phyloP scores from a whole-genome alignment of 768 basidiomycete genomes.

The Leccinum boreale region DNA sequence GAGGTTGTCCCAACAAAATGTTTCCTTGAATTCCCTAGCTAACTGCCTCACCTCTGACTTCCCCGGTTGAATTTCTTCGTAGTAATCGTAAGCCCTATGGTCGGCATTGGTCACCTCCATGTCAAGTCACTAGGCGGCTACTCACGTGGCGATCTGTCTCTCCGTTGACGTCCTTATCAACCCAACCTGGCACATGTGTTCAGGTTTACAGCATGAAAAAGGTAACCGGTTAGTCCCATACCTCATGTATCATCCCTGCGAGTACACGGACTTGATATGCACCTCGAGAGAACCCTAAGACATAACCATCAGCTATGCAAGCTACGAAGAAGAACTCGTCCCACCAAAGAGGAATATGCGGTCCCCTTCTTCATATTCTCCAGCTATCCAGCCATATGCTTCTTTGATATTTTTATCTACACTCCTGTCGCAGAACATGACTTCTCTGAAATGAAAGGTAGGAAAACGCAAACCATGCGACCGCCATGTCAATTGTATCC shows the following conservation, averaged over 20 bases:
- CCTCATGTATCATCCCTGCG: background rate
- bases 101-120: background rate
- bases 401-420: background rate
- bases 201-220: background rate
- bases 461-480: background rate
- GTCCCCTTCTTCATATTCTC: background rate
- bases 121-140: no score
- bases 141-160: background rate
- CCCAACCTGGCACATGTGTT: background rate
- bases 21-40: background rate
- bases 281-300: background rate
- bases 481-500: constrained; percentile 13
- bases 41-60: background rate
- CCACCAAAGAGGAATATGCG: background rate
- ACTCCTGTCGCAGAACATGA: background rate
- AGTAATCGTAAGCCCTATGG: background rate
- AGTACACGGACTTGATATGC: constrained; percentile 1
- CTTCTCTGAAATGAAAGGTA: background rate
- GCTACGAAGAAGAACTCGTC: background rate
- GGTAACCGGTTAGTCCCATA: background rate
- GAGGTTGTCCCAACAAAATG: background rate
- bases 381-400: background rate
- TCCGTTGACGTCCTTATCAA: background rate
- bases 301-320: background rate
- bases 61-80: background rate